Base-by-base conservation (phyloP, 1,284 basidiomycete genomes). In the Chiua sp. region DNA sequence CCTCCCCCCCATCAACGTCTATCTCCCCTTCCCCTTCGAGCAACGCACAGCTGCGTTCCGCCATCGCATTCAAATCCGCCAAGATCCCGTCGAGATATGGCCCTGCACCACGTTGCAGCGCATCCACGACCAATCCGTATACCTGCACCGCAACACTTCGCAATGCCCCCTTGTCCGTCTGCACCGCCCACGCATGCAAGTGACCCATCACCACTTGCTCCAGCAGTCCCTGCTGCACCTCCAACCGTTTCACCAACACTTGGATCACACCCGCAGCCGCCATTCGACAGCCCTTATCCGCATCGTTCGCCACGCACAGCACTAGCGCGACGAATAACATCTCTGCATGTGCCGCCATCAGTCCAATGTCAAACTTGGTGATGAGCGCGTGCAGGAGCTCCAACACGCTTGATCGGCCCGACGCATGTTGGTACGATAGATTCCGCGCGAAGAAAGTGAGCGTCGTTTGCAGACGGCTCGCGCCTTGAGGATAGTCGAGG, bases 401-500 rank as follows among this genome's bases (percentile, higher is more conserved):
- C 83, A 99, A 88, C 26, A 98, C 94, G 22, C 96, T 98, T 55
- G 88, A 83, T 46, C 98, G 86, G 1, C 98, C 98, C 56, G 88
- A 92, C 70, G 98, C 96, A 73, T 93, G 88, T 33, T 91, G 86
- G 75, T 98, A 99, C 7, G 93, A 90, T 30, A 98, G 78, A 73
- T 99, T 99, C 74, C 94, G 94, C 28, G 95, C 94, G 30, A 99
- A 83, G 80, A 98, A 98, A 0, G 90, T 86, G 84, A 99, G 92
- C 68, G 94, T 93, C 54, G 88, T 91, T 62, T 88, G 89, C 15
- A 99, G 82, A 4, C 97, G 87, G 2, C 92, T 93, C 68, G 94
- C 93, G 42, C 98, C 98, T 74, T 99, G 98, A 2, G 98, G 98
- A 70, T 99, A 99, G 70, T 99, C 97, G 46, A 99, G 87, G 59